Evolutionary conservation across 495 filamentous ascomycete species (phyloP), one percentile per base, ranked within the genome.

Genomic region (Amphirosellinia nigrospora): DNA sequence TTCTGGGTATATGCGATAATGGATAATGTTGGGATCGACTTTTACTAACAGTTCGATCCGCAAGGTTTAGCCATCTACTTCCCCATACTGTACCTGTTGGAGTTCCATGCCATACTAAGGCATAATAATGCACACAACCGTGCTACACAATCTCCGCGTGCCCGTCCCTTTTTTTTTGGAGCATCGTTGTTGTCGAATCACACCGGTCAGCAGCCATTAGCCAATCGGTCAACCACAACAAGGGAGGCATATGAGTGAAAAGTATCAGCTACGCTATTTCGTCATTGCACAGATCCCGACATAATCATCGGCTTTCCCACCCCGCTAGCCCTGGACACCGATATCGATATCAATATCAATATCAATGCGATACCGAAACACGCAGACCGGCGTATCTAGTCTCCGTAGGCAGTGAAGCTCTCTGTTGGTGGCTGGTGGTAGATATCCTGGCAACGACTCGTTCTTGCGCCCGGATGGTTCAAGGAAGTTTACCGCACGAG

Each of bases 271-370:
- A 21, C 45, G 46, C 52, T 34, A 68, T 68, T 68, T 48, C 65
- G 65, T 68, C 65, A 68, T 68, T 39, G 65, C 65, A 68, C 13
- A n/a, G 61, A 36, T 28, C 26, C 26, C 23, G 8, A 46, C 55
- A 43, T 43, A 41, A 32, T 10, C 38, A 7, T 43, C n/a, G 38
- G 16, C 46, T 36, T 64, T 26, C 64, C 50, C 26, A 38, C 65
- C 53, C 48, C 50, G 34, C 64, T 38, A 28, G 34, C 23, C 52
- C 39, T 36, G 60, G 16, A 58, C 55, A 23, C 28, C 30, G 30
- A 10, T 15, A 36, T 15, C 55, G 60, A 39, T 59, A 16, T 13
- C 32, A 4, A 21, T 48, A 36, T 15, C 55, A 41, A 39, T 59
- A 16, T 13, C 32, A 4, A 21, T 48, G 26, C 55, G 60, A 39